phyloP scores from a whole-genome alignment of 768 basidiomycete species.

The Boletus fagicola region DNA sequence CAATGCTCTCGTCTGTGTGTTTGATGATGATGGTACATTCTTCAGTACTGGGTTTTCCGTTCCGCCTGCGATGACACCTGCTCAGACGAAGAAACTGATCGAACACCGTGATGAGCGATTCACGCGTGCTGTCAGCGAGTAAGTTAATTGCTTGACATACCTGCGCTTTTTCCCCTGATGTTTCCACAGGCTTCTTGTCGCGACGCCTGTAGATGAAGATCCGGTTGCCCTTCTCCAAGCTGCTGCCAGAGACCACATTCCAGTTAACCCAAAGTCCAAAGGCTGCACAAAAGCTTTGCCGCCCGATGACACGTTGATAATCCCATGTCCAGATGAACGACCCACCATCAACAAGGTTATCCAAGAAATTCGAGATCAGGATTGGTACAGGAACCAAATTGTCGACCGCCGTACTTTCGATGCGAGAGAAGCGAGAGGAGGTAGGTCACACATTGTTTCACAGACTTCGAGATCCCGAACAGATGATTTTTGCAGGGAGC shows the following conservation, averaged over 20 bases:
- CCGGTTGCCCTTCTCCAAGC: slow-evolving; percentile 60
- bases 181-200: slow-evolving; percentile 51
- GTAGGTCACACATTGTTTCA: slow-evolving; percentile 30
- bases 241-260: slow-evolving; percentile 70
- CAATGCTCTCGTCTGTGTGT: not conserved
- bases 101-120: slow-evolving; percentile 69
- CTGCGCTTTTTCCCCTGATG: not conserved
- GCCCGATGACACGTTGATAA: not conserved
- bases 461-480: not conserved
- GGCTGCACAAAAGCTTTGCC: not conserved
- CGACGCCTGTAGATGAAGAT: slow-evolving; percentile 52
- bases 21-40: not conserved
- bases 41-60: slow-evolving; percentile 21
- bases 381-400: slow-evolving; percentile 75
- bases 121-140: slow-evolving; percentile 67
- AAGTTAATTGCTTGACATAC: slow-evolving; percentile 14
- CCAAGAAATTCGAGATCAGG: slow-evolving; percentile 34
- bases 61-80: slow-evolving; percentile 46
- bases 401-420: slow-evolving; percentile 52
- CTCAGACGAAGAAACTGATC: slow-evolving; percentile 65
- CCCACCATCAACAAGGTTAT: slow-evolving; percentile 46
- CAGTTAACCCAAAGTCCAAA: slow-evolving; percentile 50
- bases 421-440: slow-evolving; percentile 50
- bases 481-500: slow-evolving; percentile 32
- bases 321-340: slow-evolving; percentile 45